Conservation (phyloP, 257 asterid species). For the Orobanche coerulescens region DNA sequence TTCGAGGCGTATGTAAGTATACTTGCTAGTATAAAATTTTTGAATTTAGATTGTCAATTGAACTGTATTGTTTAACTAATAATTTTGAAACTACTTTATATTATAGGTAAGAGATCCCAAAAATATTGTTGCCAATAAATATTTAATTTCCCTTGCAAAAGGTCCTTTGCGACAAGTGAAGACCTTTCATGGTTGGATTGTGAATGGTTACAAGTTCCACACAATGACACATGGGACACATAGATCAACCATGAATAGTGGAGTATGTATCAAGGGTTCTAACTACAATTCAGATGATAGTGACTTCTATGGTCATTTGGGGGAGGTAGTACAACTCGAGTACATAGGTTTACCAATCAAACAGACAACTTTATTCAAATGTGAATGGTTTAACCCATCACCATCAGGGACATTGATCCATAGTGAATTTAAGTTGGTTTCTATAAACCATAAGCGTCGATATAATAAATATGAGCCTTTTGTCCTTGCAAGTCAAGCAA, state of each 20-base stretch:
- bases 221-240: background rate
- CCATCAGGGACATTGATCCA: background rate
- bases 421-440: background rate
- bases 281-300: background rate
- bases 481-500: too few species aligned
- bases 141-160: too few species aligned
- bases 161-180: too few species aligned
- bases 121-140: too few species aligned
- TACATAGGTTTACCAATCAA: background rate
- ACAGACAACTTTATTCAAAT: background rate
- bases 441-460: background rate
- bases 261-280: background rate
- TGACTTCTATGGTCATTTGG: background rate
- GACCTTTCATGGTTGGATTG: too few species aligned
- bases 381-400: background rate
- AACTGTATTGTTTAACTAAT: too few species aligned
- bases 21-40: too few species aligned
- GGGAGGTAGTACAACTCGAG: background rate
- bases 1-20: too few species aligned
- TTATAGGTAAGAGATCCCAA: too few species aligned
- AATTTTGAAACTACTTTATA: too few species aligned
- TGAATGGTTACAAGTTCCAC: too few species aligned
- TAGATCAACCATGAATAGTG: background rate
- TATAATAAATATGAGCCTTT: background rate
- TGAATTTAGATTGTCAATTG: too few species aligned